Conservation (phyloP, 2,329 filamentous ascomycete species). For the Dryadomyces quercus-mongolicae region DNA sequence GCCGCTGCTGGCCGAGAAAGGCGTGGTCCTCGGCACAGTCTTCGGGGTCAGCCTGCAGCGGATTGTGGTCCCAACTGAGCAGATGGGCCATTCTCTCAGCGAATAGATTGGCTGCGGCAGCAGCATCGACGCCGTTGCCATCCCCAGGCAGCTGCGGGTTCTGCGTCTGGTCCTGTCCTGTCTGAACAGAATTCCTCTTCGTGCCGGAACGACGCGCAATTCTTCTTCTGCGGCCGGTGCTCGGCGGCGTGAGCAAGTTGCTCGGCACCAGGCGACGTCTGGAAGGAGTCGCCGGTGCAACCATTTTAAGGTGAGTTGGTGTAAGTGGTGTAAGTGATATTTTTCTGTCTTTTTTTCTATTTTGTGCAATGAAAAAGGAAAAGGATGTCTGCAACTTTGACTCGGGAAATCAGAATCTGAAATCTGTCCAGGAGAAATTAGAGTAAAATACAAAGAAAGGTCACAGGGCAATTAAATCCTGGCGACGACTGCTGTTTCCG, state of each 20-base stretch:
- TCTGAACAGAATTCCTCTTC: too few species aligned
- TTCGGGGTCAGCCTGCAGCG: not conserved
- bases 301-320: too few species aligned
- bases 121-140: not conserved
- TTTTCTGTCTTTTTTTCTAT: not conserved
- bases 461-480: too few species aligned
- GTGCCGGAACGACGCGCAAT: not conserved
- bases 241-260: not conserved
- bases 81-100: not conserved
- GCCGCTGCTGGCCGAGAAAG: slow-evolving; percentile 15
- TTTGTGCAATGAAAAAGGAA: too few species aligned
- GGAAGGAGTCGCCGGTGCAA: not conserved
- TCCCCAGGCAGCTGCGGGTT: not conserved
- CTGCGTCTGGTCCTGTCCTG: not conserved
- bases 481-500: not conserved
- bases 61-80: not conserved
- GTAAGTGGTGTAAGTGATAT: not conserved
- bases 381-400: too few species aligned
- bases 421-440: too few species aligned
- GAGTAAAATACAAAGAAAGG: not conserved
- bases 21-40: slow-evolving; percentile 4
- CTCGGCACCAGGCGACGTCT: not conserved
- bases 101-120: not conserved
- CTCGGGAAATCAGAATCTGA: too few species aligned
- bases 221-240: not conserved